phyloP scores from a whole-genome alignment of 345 rosid genomes.

The Clausena lansium region DNA sequence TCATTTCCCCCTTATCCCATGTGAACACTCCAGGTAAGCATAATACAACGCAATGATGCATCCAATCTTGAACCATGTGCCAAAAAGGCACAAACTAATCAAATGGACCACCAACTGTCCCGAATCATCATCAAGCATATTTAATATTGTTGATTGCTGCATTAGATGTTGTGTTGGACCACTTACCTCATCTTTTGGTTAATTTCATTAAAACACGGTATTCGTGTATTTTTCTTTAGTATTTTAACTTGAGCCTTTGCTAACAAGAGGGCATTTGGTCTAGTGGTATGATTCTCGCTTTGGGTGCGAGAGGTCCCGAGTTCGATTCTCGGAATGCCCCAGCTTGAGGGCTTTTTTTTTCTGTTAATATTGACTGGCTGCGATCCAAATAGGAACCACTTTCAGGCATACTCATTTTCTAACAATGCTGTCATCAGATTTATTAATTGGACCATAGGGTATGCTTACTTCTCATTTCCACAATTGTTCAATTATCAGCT shows the following conservation, averaged over 20 bases:
- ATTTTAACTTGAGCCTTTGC: no score
- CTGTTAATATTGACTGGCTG: no score
- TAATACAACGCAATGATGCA: conserved; percentile 2
- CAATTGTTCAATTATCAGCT: conserved; percentile 10
- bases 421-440: conserved; percentile 68
- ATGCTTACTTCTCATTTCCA: conserved; percentile 27
- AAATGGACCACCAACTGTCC: conserved; percentile 6
- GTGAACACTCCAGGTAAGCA: conserved; percentile 12
- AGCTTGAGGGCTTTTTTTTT: accelerated
- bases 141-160: no score
- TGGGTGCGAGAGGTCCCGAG: conserved; percentile 85
- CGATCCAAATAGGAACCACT: conserved; percentile 72
- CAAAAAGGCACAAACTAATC: not conserved
- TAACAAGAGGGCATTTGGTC: conserved; percentile 56
- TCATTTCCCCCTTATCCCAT: not conserved
- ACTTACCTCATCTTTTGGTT: not conserved
- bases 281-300: conserved; percentile 93
- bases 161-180: not conserved
- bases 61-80: conserved; percentile 18
- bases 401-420: conserved; percentile 11
- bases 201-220: no score
- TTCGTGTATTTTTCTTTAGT: accelerated
- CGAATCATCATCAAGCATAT: not conserved
- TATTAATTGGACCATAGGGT: conserved; percentile 78
- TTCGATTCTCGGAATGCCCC: conserved; percentile 30